Evolutionary conservation across 2,329 filamentous ascomycete species (phyloP).

Genomic region (Cyanodermella asteris): DNA sequence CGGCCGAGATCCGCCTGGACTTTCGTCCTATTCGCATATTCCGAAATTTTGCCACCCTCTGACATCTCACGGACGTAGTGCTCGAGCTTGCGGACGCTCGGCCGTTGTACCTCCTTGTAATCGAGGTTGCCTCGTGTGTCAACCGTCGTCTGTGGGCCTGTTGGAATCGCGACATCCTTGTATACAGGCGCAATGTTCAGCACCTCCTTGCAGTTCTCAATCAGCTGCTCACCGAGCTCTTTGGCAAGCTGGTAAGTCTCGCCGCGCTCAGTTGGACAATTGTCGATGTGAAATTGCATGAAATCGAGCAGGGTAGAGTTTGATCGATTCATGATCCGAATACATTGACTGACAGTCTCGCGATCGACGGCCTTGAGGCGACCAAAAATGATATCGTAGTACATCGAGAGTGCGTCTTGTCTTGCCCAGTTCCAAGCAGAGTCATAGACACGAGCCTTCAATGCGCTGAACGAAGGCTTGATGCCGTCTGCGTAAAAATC

Average conservation of each 20-base stretch:
- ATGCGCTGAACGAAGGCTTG: constrained; percentile 73
- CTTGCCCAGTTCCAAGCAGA: constrained; percentile 99
- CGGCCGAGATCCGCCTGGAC: constrained; percentile 87
- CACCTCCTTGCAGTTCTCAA: constrained; percentile 93
- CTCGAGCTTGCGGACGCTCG: constrained; percentile 87
- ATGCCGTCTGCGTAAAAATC: constrained; percentile 92
- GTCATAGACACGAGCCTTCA: constrained; percentile 92
- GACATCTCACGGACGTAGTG: constrained; percentile 98
- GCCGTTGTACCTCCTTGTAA: constrained; percentile 68
- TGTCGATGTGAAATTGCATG: constrained; percentile 99
- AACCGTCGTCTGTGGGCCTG: constrained; percentile 77
- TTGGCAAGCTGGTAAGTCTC: constrained; percentile 98
- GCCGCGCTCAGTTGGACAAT: constrained; percentile 87
- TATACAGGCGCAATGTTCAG: constrained; percentile 66
- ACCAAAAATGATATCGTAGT: constrained; percentile 97
- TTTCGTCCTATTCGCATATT: constrained; percentile 95
- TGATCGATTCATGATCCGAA: constrained; percentile 97
- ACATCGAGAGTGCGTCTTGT: constrained; percentile 94
- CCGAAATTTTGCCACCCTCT: constrained; percentile 91
- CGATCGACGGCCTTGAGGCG: constrained; percentile 81
- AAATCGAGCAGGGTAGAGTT: constrained; percentile 91
- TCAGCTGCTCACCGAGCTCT: constrained; percentile 75
- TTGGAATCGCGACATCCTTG: constrained; percentile 87
- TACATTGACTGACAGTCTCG: constrained; percentile 96
- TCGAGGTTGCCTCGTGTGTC: constrained; percentile 81